A percentile compares a stretch with the other conserved stretches of the same genome.
phyloP scores from a whole-genome alignment of 306 rosid genomes.

The Adenanthera pavonina region DNA sequence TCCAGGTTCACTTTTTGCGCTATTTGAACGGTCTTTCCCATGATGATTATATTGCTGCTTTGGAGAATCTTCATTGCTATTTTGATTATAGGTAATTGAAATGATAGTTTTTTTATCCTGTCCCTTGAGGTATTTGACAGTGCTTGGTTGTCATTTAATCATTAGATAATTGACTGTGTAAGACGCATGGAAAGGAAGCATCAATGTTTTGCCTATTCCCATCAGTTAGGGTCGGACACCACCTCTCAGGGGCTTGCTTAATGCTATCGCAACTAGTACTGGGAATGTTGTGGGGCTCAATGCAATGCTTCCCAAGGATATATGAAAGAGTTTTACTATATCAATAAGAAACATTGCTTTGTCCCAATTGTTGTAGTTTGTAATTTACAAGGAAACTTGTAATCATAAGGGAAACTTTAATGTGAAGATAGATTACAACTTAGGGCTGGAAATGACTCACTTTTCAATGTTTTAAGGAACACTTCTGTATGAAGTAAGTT shows the following conservation, averaged over 20 bases:
- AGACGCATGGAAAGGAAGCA: not conserved
- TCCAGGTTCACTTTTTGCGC: conserved; percentile 91
- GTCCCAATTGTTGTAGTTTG: not conserved
- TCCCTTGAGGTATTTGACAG: conserved; percentile 1
- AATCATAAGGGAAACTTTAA: not conserved
- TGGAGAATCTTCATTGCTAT: conserved; percentile 91
- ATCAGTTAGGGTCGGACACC: not conserved
- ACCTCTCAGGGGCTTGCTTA: not conserved
- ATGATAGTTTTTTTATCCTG: conserved; percentile 22
- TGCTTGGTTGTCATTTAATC: conserved; percentile 15
- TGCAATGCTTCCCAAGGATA: not conserved
- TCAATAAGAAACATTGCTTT: not conserved
- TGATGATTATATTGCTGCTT: conserved; percentile 81
- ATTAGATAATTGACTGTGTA: conserved; percentile 5
- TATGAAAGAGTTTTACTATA: not conserved
- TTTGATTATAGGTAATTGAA: conserved; percentile 87
- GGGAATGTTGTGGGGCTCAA: conserved; percentile 7
- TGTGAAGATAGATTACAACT: not conserved
- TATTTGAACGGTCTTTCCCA: conserved; percentile 82
- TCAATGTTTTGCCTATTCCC: not conserved
- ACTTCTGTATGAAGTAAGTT: not conserved
- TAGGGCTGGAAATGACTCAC: not conserved
- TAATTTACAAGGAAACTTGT: not conserved
- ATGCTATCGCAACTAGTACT: not conserved
- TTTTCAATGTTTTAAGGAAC: not conserved